Base-by-base conservation (phyloP, 2,329 filamentous ascomycete genomes). In the Aspergillus brunneoviolaceus region DNA sequence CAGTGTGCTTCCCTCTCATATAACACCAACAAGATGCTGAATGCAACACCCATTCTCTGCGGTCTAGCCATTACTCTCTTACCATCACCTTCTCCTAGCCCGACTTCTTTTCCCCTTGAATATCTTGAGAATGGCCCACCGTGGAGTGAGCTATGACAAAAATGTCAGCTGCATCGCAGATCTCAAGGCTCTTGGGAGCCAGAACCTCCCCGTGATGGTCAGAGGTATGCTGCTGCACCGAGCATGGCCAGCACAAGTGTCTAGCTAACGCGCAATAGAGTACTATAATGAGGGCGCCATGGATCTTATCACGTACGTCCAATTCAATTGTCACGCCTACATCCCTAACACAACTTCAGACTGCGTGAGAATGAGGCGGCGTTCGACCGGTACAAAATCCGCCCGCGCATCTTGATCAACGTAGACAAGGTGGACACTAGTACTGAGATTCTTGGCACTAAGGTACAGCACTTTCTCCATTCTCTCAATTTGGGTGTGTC, bases 221-320 rank as follows among this genome's bases (percentile, higher is more conserved):
- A 65, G 73, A 67, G 76, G 75, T 76, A 57, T 33, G 57, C 35
- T 7, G 9, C 7, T 7, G 23, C 19, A 4, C 21, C 4, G 16
- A 35, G 5, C 19, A 45, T 25, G 1, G 4, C 14, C 6, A 25
- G 2, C 16, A 2, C 2, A 11, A 5, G 14, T 23, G 2, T 3
- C 27, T 14, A 25, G 5, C 23, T 45, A 12, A 51, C 19, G 21
- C 1, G 16, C 4, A 12, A 2, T 61, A 79, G 83, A 85, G 54
- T 86, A 85, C 71, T 85, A 81, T 69, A 85, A 86, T 67, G 83
- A 81, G 61, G 84, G 84, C 5, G 81, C 83, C 5, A 85, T 84
- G 73, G 82, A 84, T 62, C 73, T 83, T 25, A 72, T 81, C 56
- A 84, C 82, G 74, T 78, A 66, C 29, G 67, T 60, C 33, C 11